These are phyloP conservation scores for Amanita exitialis DNA, from an alignment of 768 basidiomycete genomes.

Conservation along the genomic window DNA sequence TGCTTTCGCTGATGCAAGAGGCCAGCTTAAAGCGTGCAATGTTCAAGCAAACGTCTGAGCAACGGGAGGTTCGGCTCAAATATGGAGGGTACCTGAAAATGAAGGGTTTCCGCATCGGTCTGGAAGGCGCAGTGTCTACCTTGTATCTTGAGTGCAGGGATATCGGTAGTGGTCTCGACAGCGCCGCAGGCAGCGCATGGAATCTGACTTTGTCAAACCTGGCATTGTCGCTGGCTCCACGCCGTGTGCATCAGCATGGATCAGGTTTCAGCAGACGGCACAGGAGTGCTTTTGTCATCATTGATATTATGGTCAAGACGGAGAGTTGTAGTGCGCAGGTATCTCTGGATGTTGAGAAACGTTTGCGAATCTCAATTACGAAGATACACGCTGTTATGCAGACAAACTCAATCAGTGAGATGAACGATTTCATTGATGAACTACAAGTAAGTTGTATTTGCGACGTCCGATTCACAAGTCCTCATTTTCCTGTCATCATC, in stretches of 20 bases:
- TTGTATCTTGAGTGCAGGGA: conserved; percentile 70
- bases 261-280: conserved; percentile 46
- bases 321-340: conserved; percentile 16
- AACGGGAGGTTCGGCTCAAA: conserved; percentile 14
- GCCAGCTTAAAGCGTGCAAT: conserved; percentile 28
- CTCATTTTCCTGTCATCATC: conserved; percentile 17
- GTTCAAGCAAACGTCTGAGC: conserved; percentile 12
- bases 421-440: conserved; percentile 84
- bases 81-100: conserved; percentile 54
- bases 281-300: conserved; percentile 72
- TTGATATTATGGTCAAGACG: conserved; percentile 53
- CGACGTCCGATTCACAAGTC: neutral
- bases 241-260: conserved; percentile 23
- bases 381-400: conserved; percentile 93
- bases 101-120: conserved; percentile 70
- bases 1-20: conserved; percentile 56
- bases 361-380: conserved; percentile 45
- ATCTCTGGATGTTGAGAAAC: conserved; percentile 2
- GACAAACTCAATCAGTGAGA: conserved; percentile 82
- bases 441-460: conserved; percentile 45
- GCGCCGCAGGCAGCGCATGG: conserved; percentile 44
- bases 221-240: conserved; percentile 74
- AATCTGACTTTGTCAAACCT: conserved; percentile 64
- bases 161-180: conserved; percentile 53
- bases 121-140: conserved; percentile 66